Evolutionary conservation across 331 rosid species (phyloP), one percentile per base, ranked within the genome.

Genomic region (Rhamnella rubrinervis): DNA sequence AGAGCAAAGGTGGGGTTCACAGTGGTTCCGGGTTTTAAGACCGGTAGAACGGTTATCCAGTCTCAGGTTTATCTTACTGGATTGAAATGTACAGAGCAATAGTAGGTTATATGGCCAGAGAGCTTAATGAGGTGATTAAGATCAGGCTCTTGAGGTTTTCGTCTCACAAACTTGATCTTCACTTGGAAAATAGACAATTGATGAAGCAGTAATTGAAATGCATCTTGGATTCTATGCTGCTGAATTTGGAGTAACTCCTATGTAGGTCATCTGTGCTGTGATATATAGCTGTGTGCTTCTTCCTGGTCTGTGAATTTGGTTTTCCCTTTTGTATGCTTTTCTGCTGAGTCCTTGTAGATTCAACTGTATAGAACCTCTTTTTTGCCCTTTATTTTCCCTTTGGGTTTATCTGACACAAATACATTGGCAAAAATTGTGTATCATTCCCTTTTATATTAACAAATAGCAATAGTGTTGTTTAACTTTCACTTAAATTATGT

Each of bases 11-110:
- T 93, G 6, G 93, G 89, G 47, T 93, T 91, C 81, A 91, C 96
- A 1, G 98, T 91, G 75, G 77, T 89, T 81, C 98, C 98, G 1
- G 98, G 98, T 47, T 93, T 93, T 70, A 93, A 80, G 80, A 75
- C 89, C 13, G 91, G 96, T 63, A 74, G 72, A 59, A 81, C 86
- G 23, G 85, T 93, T 40, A 83, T 91, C 79, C 98, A 93, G 67
- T 89, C 96, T 39, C 98, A 84, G 85, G 93, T 93, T 73, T 93
- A 91, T 67, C 41, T 85, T 66, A 77, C 69, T 66, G 83, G 77
- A 66, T 74, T 73, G 69, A 75, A 77, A 41, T 80, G 81, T 69
- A 78, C 82, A 59, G 87, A 81, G 51, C 86, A 80, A 81, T 20
- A 10, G 44, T 56, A 67, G 60, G 46, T 62, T 72, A 40, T 66